Base-by-base conservation (phyloP, 148 eudicot genomes). In the Beta vulgaris region DNA sequence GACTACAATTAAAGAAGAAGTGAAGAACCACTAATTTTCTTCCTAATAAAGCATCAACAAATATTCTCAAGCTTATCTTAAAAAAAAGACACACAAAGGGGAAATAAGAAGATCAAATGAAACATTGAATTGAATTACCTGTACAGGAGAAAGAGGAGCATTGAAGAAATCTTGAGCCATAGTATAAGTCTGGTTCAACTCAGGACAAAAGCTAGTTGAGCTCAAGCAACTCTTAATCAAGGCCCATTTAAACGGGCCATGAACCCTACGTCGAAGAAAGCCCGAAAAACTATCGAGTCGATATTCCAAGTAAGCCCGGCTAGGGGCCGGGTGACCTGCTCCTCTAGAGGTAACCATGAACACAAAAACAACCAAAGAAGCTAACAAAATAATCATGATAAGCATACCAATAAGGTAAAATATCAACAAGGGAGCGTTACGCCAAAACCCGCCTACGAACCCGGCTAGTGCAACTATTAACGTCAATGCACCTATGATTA, bases 161-260 rank as follows among this genome's bases (percentile, higher is more conserved):
- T 78, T 81, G 68, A 93, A 93, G 77, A 93, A 93, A 81, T 87
- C 92, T 66, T 81, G 90, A 85, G 98, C 95, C 76, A 79, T 77
- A 6, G 80, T 75, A 71, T 88, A 93, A 68, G 90, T 87, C 81
- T 89, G 91, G 62, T 90, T 93, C 84, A 93, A 61, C 64, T 88
- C 91, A 44, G 88, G 80, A 77, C 98, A 93, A 85, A 77, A 78
- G 42, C 87, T 85, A 15, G 93, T 83, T 2, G 87, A 82, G 76
- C 90, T 86, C 67, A 93, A 83, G 67, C 97, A 93, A 31, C 37
- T 80, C 66, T 84, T 87, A n/a, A 93, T 88, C 72, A 83, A 64
- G 60, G 84, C 91, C 98, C 98, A 93, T 82, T 93, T 91, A 73
- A 85, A 84, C 62, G 90, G 82, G 5, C 89, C 84, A 60, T 77